Conservation (phyloP, 129 eudicot genomes). For the Kitagawia praeruptora region DNA sequence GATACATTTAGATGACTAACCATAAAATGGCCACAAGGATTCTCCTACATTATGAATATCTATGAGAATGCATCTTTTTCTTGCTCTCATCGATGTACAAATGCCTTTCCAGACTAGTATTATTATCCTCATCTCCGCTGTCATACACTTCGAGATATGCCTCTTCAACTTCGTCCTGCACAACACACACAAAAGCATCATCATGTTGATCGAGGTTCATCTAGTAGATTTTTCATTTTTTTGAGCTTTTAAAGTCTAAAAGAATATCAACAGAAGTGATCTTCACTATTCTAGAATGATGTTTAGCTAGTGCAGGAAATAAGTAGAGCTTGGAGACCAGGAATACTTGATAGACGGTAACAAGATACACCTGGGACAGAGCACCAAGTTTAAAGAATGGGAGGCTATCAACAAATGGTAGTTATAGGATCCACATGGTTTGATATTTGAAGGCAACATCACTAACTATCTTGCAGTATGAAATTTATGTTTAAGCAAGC, state of each 20-base stretch:
- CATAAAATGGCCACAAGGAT: neutral
- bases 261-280: neutral
- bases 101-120: neutral
- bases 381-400: neutral
- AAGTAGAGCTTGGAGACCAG: conserved; percentile 6
- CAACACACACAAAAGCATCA: neutral
- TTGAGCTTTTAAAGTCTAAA: neutral
- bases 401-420: neutral
- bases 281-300: neutral
- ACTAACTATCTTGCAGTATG: neutral
- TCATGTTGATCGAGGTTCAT: neutral
- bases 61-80: neutral
- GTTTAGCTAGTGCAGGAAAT: neutral
- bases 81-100: neutral
- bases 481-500: neutral
- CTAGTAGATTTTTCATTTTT: neutral
- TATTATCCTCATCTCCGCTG: conserved; percentile 25
- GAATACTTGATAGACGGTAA: neutral
- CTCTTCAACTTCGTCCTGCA: conserved; percentile 48
- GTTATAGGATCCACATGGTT: neutral
- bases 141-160: conserved; percentile 47
- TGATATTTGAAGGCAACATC: neutral
- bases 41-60: neutral
- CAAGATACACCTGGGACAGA: neutral
- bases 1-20: neutral